Evolutionary conservation across 2,329 filamentous ascomycete genomes (phyloP).

Genomic region (Ceratocystis cacaofunesta): DNA sequence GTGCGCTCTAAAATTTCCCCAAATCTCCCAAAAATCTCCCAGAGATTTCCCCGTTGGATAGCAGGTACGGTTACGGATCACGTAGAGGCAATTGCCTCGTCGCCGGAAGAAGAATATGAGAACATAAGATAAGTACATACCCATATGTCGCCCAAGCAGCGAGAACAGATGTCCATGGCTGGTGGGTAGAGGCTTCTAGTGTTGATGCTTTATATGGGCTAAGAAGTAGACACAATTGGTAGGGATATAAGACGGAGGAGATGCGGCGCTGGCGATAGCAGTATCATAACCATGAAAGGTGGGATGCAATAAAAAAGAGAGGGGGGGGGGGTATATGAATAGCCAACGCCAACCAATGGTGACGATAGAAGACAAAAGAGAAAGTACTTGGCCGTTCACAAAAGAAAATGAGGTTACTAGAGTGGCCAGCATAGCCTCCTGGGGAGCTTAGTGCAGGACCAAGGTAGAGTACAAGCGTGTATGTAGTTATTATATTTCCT

Average conservation of each 20-base stretch:
- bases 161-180: conserved; percentile 6
- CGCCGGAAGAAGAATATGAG: background rate
- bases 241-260: background rate
- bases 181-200: background rate
- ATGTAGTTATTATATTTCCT: background rate
- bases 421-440: background rate
- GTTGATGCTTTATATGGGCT: background rate
- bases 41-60: background rate
- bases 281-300: background rate
- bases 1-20: background rate
- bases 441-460: background rate
- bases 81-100: background rate
- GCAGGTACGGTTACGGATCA: background rate
- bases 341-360: background rate
- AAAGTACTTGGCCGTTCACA: background rate
- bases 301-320: background rate
- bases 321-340: background rate
- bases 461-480: background rate
- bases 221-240: background rate
- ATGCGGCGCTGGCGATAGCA: background rate
- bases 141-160: background rate
- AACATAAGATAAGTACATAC: background rate
- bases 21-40: background rate
- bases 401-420: background rate
- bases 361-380: background rate